Evolutionary conservation across 2,329 filamentous ascomycete genomes (phyloP), one percentile per base, ranked within the genome.

Genomic region (Cladosporium sp.): DNA sequence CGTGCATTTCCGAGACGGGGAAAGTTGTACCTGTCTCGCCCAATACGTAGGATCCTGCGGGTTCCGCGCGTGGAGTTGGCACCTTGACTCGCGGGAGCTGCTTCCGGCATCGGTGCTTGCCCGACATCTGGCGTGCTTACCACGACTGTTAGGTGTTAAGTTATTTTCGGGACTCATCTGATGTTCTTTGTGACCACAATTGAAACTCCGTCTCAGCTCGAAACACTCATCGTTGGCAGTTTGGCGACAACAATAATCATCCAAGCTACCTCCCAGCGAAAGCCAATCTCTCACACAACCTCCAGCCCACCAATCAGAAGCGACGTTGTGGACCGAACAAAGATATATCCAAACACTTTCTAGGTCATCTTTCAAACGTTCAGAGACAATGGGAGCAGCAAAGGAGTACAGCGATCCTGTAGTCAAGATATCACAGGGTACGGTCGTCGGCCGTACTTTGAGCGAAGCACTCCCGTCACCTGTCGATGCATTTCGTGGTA

Each of bases 61-160:
- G 41, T 44, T 44, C n/a, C 41, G 41, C 10, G 34, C 41, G n/a
- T 47, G 41, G 41, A 47, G 41, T 47, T 11, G n/a, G n/a, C n/a
- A 47, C n/a, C 32, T 41, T 59, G 55, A 41, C 41, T 61, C 59
- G 59, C 44, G 55, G 55, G 5, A 58, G 34, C 18, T 21, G 55
- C 38, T 54, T 52, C 60, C 60, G 60, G 60, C 60, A 63, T 63
- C 60, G 60, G 60, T 63, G 60, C 49, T 63, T 63, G 60, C 60
- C 60, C 60, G 60, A 63, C 30, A 41, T 41, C 47, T 54, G 60
- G 60, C 60, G 49, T 55, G 49, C 32, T 55, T 49, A 24, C 47
- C 32, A 21, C 58, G 55, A 58, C 21, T 6, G 18, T 24, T 32
- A n/a, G 30, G 26, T 32, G 26, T 57, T 34, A 32, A 14, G 30